Evolutionary conservation across 1,284 basidiomycete species (phyloP), one percentile per base, ranked within the genome.

Genomic region (Trametes polyzona): DNA sequence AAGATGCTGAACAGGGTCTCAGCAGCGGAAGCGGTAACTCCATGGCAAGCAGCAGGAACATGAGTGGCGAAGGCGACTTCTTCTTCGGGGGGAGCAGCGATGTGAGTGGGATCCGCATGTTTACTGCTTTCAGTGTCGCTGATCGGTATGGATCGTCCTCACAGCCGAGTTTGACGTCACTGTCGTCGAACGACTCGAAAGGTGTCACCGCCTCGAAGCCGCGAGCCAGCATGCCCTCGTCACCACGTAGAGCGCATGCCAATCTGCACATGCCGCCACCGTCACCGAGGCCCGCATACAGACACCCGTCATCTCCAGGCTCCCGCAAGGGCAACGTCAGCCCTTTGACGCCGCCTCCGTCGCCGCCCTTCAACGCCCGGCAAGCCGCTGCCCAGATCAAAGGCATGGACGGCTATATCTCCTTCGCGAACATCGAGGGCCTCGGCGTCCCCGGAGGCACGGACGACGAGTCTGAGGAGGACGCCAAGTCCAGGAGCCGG

Each of bases 361-460:
- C 66, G 55, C 76, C 67, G 47, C 74, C 73, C 26, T 90, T 90
- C 76, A 85, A 90, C 65, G 85, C 80, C 8, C 78, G 82, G 27
- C 79, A 78, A 11, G 87, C 88, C 2, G 80, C 79, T 19, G 81
- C 78, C 35, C 78, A 78, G 53, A 83, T 85, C 63, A 77, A 77
- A 30, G 71, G 76, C 39, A 81, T 85, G 52, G 78, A 84, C 19
- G 87, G 88, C 1, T 89, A 88, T 63, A 83, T 90, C 30, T 82
- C 79, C 17, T 90, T 90, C 61, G 78, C 84, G 29, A 81, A 76
- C 53, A 79, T 90, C 10, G 86, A 87, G 71, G 88, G 87, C n/a
- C 74, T 90, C 24, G 87, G 88, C 0, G 75, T 75, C 16, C 87
- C 87, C 3, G 81, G 82, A 0, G 83, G 77, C 46, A 57, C 66